Evolutionary conservation across 1,284 basidiomycete genomes (phyloP), one percentile per base, ranked within the genome.

Genomic region (Ustilago shanxiensis): DNA sequence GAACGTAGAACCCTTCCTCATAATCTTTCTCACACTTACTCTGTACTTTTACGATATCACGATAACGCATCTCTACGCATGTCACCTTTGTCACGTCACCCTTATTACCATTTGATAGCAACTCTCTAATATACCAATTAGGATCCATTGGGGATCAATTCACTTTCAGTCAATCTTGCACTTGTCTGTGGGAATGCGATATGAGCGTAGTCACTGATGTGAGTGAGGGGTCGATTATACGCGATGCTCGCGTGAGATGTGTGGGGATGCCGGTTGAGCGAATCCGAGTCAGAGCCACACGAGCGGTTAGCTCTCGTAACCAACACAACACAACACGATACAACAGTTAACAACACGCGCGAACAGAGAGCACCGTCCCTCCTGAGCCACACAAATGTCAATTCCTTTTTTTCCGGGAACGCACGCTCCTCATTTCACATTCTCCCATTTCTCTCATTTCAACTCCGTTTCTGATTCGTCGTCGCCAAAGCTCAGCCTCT

Each of bases 1-100:
- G 41, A n/a, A 44, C 41, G n/a, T 44, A 20, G 20, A 44, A 37
- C n/a, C 44, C 44, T 22, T 2, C 9, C 14, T 24, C 39, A 39
- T 56, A 54, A 37, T 35, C n/a, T n/a, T n/a, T n/a, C n/a, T n/a
- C 31, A n/a, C 39, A 45, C 16, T 13, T 33, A n/a, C 24, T 44
- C 49, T 69, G 66, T 66, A 71, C 68, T 71, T 71, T 61, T 66
- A 66, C 52, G 39, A 56, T 53, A 22, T 49, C 59, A 64, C 52
- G 52, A 61, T 52, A 24, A 60, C 51, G 63, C 58, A 11, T 3
- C 33, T 24, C 29, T 44, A 41, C 41, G 20, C 49, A 50, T 41
- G 68, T 71, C 59, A 67, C 41, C 59, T 26, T 49, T 41, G 18
- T 33, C 44, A 54, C 52, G 44, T 59, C 47, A 59, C 47, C 20